phyloP scores from a whole-genome alignment of 2,329 filamentous ascomycete genomes.

The Talaromyces sp. region DNA sequence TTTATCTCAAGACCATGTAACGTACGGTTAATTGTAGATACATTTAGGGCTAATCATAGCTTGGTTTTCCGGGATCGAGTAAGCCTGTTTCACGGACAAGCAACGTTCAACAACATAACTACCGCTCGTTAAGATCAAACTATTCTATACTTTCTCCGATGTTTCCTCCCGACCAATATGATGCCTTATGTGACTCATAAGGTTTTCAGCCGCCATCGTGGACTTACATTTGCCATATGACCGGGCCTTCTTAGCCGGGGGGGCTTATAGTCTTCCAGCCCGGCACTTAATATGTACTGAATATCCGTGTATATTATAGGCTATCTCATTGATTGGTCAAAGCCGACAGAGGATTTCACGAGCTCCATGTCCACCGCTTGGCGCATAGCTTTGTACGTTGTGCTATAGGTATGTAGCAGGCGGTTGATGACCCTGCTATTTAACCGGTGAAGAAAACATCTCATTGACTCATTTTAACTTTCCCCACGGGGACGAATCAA shows the following conservation, averaged over 20 bases:
- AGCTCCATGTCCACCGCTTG: background rate
- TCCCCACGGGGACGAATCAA: constrained; percentile 11
- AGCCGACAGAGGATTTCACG: background rate
- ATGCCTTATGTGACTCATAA: background rate
- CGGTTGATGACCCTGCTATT: background rate
- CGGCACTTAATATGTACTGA: background rate
- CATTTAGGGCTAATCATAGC: background rate
- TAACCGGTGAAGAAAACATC: constrained; percentile 1
- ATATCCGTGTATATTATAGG: background rate
- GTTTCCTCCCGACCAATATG: background rate
- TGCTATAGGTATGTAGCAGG: too few relatives aligned
- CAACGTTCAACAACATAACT: background rate
- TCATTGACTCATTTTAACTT: background rate
- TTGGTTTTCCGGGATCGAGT: background rate
- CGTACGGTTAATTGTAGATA: background rate
- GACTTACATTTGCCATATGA: background rate
- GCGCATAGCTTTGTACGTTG: background rate
- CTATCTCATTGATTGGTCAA: background rate
- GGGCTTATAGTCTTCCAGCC: background rate
- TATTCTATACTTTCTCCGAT: background rate
- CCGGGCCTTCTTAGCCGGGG: background rate
- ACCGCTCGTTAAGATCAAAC: background rate
- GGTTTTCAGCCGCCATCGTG: background rate
- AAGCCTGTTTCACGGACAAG: background rate
- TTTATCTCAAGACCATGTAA: background rate